Evolutionary conservation across 768 basidiomycete species (phyloP).

Genomic region (Boletus bicolor): DNA sequence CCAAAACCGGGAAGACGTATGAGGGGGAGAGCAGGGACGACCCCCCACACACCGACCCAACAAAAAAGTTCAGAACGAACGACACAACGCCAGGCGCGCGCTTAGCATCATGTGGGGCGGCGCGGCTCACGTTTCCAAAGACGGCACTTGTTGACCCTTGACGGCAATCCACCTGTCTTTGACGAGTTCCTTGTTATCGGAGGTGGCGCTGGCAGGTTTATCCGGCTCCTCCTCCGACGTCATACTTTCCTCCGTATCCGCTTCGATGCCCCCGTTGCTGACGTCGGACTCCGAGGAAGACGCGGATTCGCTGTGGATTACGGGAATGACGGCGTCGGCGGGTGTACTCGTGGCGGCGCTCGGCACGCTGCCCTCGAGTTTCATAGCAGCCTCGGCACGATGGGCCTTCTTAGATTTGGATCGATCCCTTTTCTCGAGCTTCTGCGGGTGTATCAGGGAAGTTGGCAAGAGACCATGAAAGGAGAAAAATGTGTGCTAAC

Average conservation of each 20-base stretch:
- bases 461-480: not conserved
- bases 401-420: slow-evolving; percentile 52
- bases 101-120: not conserved
- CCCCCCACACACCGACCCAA: not conserved
- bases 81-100: not conserved
- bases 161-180: slow-evolving; percentile 80
- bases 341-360: slow-evolving; percentile 10
- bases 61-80: slow-evolving; percentile 14
- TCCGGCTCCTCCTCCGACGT: slow-evolving; percentile 68
- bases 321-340: slow-evolving; percentile 19
- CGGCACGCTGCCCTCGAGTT: slow-evolving; percentile 18
- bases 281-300: slow-evolving; percentile 60
- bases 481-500: slow-evolving; percentile 21
- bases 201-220: slow-evolving; percentile 29
- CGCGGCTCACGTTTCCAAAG: slow-evolving; percentile 10
- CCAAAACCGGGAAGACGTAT: slow-evolving; percentile 12
- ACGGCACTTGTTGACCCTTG: slow-evolving; percentile 43
- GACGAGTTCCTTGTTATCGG: slow-evolving; percentile 28
- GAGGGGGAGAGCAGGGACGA: not conserved
- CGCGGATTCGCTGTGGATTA: slow-evolving; percentile 31
- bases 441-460: slow-evolving; percentile 31
- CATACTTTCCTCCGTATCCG: slow-evolving; percentile 73
- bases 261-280: slow-evolving; percentile 59
- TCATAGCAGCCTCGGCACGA: slow-evolving; percentile 33
- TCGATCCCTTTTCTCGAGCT: slow-evolving; percentile 54